Conservation (phyloP, 2,329 filamentous ascomycete species). For the Colletotrichum chlorophyti region DNA sequence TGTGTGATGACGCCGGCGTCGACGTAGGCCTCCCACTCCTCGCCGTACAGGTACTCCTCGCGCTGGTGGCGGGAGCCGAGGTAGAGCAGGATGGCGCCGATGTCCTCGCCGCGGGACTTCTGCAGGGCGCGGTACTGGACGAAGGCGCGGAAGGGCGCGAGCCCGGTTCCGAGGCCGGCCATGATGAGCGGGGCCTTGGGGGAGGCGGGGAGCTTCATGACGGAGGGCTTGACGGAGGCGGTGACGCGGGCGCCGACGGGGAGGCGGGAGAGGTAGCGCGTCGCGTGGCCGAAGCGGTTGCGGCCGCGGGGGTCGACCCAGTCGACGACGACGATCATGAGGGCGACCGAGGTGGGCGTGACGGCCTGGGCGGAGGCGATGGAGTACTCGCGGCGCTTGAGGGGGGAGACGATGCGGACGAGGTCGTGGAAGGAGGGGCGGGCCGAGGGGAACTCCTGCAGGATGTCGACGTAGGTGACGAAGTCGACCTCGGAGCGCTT, state of each 20-base stretch:
- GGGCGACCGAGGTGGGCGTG: slow-evolving; percentile 83
- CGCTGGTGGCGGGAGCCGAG: slow-evolving; percentile 97
- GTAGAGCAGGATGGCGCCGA: slow-evolving; percentile 92
- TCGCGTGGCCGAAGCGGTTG: slow-evolving; percentile 91
- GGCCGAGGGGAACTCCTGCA: slow-evolving; percentile 89
- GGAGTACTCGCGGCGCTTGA: slow-evolving; percentile 99
- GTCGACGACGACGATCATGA: slow-evolving; percentile 97
- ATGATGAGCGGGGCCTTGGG: slow-evolving; percentile 96
- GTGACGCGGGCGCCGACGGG: slow-evolving; percentile 80
- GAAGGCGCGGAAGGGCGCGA: slow-evolving; percentile 99
- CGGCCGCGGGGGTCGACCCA: slow-evolving; percentile 91
- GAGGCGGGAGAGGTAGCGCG: slow-evolving; percentile 83
- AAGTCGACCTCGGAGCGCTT: slow-evolving; percentile 89
- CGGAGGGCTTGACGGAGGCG: slow-evolving; percentile 94
- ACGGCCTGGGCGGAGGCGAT: slow-evolving; percentile 97
- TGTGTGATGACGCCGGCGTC: slow-evolving; percentile 95
- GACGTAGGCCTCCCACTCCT: slow-evolving; percentile 98
- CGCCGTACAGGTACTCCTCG: slow-evolving; percentile 98
- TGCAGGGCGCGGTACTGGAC: slow-evolving; percentile 98
- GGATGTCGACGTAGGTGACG: slow-evolving; percentile 86
- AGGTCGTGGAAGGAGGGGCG: slow-evolving; percentile 90
- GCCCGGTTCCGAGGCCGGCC: slow-evolving; percentile 96
- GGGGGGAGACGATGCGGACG: slow-evolving; percentile 82
- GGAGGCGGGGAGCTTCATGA: slow-evolving; percentile 95
- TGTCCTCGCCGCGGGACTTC: slow-evolving; percentile 95